Percentiles rank a stretch among this genome's conserved stretches.
phyloP scores from a whole-genome alignment of 1,284 basidiomycete species.

The Afroboletus lepidellus region DNA sequence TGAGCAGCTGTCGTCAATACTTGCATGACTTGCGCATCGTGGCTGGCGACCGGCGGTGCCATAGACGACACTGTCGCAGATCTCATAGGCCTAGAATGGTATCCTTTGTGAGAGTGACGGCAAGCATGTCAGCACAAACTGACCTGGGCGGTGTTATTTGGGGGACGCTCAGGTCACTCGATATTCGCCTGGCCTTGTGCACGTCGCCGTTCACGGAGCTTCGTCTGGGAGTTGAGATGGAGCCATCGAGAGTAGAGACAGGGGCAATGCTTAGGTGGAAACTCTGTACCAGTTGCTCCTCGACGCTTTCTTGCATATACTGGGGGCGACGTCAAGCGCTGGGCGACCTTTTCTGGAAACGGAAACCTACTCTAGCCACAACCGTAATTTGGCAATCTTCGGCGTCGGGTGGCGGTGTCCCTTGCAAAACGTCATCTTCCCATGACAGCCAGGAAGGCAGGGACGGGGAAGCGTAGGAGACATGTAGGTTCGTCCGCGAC shows the following conservation, averaged over 20 bases:
- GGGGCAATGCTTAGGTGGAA: constrained; percentile 74
- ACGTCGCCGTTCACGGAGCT: constrained; percentile 59
- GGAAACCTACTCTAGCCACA: constrained; percentile 58
- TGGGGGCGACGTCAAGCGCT: constrained; percentile 32
- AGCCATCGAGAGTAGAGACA: constrained; percentile 60
- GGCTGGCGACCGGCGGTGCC: constrained; percentile 31
- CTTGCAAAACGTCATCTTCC: constrained; percentile 78
- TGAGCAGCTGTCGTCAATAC: constrained; percentile 73
- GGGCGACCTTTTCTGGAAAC: constrained; percentile 12
- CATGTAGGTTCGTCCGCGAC: constrained; percentile 74
- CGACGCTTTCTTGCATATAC: constrained; percentile 71
- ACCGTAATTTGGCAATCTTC: constrained; percentile 71
- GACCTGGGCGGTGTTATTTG: constrained; percentile 40
- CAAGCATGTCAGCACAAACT: constrained; percentile 13
- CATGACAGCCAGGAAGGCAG: constrained; percentile 87
- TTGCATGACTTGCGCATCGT: constrained; percentile 66
- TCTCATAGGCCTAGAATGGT: constrained; percentile 27
- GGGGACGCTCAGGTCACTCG: constrained; percentile 54
- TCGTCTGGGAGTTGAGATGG: constrained; percentile 55
- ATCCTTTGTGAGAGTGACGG: constrained; percentile 4
- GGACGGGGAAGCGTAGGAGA: constrained; percentile 76
- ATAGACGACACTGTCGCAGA: constrained; percentile 23
- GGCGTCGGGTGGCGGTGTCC: constrained; percentile 69
- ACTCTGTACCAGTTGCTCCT: constrained; percentile 62
- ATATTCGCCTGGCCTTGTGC: constrained; percentile 51